Percentiles rank a stretch among this genome's conserved stretches.
Conservation (phyloP, 768 basidiomycete genomes). For the Russula virescens region DNA sequence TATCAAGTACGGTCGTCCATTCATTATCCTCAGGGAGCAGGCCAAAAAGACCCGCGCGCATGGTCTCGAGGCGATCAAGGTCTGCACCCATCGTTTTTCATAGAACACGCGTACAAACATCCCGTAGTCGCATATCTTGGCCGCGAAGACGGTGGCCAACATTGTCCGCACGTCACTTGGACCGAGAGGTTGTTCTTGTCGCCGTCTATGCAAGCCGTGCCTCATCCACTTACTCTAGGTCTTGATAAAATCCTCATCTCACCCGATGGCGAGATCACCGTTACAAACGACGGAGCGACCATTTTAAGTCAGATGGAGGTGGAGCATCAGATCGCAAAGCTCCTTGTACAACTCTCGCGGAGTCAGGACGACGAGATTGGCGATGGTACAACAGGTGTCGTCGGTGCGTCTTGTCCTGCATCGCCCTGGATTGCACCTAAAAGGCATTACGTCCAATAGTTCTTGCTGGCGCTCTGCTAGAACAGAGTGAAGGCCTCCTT, state of each 20-base stretch:
- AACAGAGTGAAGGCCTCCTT: slow-evolving; percentile 92
- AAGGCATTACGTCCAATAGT: slow-evolving; percentile 37
- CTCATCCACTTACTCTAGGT: slow-evolving; percentile 41
- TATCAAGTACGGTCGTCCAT: slow-evolving; percentile 85
- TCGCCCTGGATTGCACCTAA: not conserved
- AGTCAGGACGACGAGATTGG: slow-evolving; percentile 99
- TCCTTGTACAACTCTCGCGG: slow-evolving; percentile 93
- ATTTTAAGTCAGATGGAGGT: slow-evolving; percentile 99
- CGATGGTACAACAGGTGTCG: slow-evolving; percentile 98
- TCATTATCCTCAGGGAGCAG: slow-evolving; percentile 95
- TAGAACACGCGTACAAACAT: slow-evolving; percentile 9
- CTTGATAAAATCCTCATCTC: slow-evolving; percentile 94
- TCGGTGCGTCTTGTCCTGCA: slow-evolving; percentile 60
- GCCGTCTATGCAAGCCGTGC: not conserved
- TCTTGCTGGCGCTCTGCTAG: slow-evolving; percentile 93
- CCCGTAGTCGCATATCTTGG: slow-evolving; percentile 85
- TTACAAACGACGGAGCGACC: slow-evolving; percentile 98
- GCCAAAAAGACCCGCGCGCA: slow-evolving; percentile 87
- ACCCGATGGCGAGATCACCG: slow-evolving; percentile 97
- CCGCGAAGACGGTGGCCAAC: slow-evolving; percentile 88
- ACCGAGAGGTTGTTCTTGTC: slow-evolving; percentile 65
- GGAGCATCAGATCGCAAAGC: slow-evolving; percentile 97
- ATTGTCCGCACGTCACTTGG: slow-evolving; percentile 94
- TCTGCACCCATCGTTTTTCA: slow-evolving; percentile 30
- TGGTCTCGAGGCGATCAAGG: slow-evolving; percentile 94